Evolutionary conservation across 495 filamentous ascomycete species (phyloP).

Genomic region (Daldinia loculata): DNA sequence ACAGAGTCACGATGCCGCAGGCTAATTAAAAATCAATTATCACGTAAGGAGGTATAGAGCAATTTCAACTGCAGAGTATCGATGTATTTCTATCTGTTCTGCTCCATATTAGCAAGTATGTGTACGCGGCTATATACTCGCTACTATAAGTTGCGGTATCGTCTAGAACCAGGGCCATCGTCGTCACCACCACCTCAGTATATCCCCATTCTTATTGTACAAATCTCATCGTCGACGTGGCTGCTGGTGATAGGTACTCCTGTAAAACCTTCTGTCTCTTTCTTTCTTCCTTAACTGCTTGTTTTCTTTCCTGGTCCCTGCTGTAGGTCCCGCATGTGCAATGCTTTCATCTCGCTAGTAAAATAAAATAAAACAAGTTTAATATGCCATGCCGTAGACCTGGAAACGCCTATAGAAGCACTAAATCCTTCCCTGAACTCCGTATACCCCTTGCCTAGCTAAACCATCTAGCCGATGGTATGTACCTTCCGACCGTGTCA

Average conservation of each 20-base stretch:
- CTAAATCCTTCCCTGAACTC: constrained; percentile 16
- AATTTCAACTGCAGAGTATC: constrained; percentile 6
- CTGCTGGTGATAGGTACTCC: constrained; percentile 12
- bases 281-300: background rate
- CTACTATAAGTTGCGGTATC: constrained; percentile 24
- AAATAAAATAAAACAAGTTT: constrained; percentile 1
- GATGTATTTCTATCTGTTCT: constrained; percentile 28
- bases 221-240: constrained; percentile 11
- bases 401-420: constrained; percentile 32
- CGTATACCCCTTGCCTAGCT: constrained; percentile 21
- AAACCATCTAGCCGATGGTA: constrained; percentile 34
- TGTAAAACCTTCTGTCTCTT: constrained; percentile 13
- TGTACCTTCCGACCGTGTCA: constrained; percentile 28
- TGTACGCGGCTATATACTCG: constrained; percentile 24
- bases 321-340: constrained; percentile 24
- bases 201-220: constrained; percentile 25
- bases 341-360: constrained; percentile 31
- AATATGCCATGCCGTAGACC: constrained; percentile 36
- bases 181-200: background rate
- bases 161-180: constrained; percentile 3
- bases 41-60: background rate
- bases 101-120: constrained; percentile 28
- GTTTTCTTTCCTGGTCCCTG: constrained; percentile 2
- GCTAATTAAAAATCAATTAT: background rate
- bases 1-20: too few relatives aligned